phyloP scores from a whole-genome alignment of 2,329 filamentous ascomycete genomes.

The Hymenoscyphus albidus region DNA sequence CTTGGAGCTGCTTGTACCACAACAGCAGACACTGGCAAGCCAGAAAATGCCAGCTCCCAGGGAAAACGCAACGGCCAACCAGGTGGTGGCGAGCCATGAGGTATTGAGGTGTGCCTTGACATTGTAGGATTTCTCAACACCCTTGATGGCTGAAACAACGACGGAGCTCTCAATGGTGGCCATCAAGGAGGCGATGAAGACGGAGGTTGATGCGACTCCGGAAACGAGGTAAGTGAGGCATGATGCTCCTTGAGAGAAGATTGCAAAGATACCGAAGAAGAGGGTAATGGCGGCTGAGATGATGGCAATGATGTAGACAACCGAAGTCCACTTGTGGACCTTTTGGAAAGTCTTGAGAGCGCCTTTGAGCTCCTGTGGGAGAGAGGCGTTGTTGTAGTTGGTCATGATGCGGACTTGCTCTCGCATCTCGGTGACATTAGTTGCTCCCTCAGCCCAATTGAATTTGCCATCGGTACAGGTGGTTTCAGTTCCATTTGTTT shows the following conservation, averaged over 20 bases:
- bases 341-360: conserved; percentile 70
- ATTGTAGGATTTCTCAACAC: conserved; percentile 65
- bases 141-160: conserved; percentile 65
- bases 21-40: conserved; percentile 90
- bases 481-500: conserved; percentile 45
- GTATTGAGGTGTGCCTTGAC: conserved; percentile 64
- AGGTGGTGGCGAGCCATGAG: conserved; percentile 67
- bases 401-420: conserved; percentile 42
- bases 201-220: conserved; percentile 51
- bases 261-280: conserved; percentile 74
- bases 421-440: conserved; percentile 63
- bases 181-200: conserved; percentile 64
- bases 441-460: conserved; percentile 71
- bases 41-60: conserved; percentile 80
- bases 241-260: conserved; percentile 77
- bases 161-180: conserved; percentile 70
- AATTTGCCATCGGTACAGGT: conserved; percentile 69
- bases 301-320: conserved; percentile 73
- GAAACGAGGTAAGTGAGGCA: conserved; percentile 78
- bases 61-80: conserved; percentile 76
- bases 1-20: conserved; percentile 38
- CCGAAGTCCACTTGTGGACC: conserved; percentile 77
- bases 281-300: conserved; percentile 67
- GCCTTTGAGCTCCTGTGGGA: conserved; percentile 59
- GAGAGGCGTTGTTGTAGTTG: conserved; percentile 50